Base-by-base conservation (phyloP, 192 early-diverging fungal genomes). In the Coemansia sp. region DNA sequence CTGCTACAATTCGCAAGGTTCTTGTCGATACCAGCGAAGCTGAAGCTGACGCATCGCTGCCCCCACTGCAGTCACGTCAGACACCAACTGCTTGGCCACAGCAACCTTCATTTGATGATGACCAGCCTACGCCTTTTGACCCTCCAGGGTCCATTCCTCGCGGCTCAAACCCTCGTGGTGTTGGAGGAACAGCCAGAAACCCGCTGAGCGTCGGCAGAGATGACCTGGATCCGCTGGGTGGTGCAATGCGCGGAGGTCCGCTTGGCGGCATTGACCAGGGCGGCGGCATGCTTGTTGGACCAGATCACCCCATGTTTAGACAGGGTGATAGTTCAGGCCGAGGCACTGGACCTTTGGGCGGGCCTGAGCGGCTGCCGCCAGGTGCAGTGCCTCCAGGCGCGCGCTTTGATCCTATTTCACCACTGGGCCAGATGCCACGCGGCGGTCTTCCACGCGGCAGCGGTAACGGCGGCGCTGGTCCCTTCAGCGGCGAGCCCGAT, bases 331-430 rank as follows among this genome's bases (percentile, higher is more conserved):
- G 69, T 13, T 38, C 20, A 22, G 63, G 51, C 32, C 38, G 20
- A 57, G 68, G 23, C 67, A 72, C 22, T 64, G 79, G 26, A 62
- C 85, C 27, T 77, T 76, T 45, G 71, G 88, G 86, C 14, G 86
- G 87, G 12, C 85, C 86, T 18, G 77, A 75, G 61, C 59, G 73
- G 8, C 76, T 93, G n/a, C 89, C 89, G 19, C 77, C 71, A 60
- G 89, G 86, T 22, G 83, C 89, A 23, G 90, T 91, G 50, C 91
- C 91, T 9, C 85, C 93, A 12, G 93, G 93, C 22, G 95, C 95
- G 10, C 84, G 94, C 19, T 97, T 94, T 74, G 93, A 97, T 71
- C 95, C 95, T 6, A 92, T 95, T 63, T 85, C 84, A 14, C 95
- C 95, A 11, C 92, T 92, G 86, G 48, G 59, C 29, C 18, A 45